Percentiles rank a stretch among this genome's conserved stretches.
Evolutionary conservation across 1,139 yeast genomes (phyloP).

Genomic region (Wickerhamomyces sp.): DNA sequence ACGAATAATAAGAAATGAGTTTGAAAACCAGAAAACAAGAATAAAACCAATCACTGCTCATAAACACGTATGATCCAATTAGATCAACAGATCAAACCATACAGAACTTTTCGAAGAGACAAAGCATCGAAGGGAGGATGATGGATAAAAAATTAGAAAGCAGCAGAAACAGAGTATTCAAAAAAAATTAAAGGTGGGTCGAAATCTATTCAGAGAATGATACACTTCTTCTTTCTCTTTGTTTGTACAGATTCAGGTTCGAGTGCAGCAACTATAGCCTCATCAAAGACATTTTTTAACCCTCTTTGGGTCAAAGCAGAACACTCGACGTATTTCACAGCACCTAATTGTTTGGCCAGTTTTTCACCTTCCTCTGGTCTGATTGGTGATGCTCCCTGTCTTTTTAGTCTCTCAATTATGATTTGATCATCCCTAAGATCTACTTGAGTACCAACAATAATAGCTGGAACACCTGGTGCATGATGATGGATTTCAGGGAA

Average conservation of each 20-base stretch:
- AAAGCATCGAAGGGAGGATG: not conserved
- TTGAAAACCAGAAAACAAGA: not conserved
- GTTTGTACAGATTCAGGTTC: constrained; percentile 84
- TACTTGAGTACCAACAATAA: constrained; percentile 93
- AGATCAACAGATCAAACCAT: not conserved
- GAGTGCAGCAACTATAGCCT: constrained; percentile 93
- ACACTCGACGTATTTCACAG: constrained; percentile 95
- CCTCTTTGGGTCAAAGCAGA: constrained; percentile 98
- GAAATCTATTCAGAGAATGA: constrained; percentile 48
- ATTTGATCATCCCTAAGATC: constrained; percentile 93
- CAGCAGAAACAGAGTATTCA: not conserved
- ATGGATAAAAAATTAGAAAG: not conserved
- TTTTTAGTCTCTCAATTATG: constrained; percentile 80
- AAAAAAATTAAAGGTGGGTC: not conserved
- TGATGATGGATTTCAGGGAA: constrained; percentile 97
- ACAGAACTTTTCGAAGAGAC: not conserved
- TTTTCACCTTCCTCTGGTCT: constrained; percentile 85
- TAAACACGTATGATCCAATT: not conserved
- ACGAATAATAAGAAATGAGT: not conserved
- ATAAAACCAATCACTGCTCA: not conserved
- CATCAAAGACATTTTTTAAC: constrained; percentile 91
- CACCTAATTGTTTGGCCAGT: constrained; percentile 88
- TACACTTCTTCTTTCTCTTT: constrained; percentile 63
- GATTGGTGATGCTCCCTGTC: constrained; percentile 88
- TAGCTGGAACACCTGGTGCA: constrained; percentile 95